Evolutionary conservation across 202 grass and related monocot species (phyloP), one percentile per base, ranked within the genome.

Genomic region (Cymbopogon flexuosus): DNA sequence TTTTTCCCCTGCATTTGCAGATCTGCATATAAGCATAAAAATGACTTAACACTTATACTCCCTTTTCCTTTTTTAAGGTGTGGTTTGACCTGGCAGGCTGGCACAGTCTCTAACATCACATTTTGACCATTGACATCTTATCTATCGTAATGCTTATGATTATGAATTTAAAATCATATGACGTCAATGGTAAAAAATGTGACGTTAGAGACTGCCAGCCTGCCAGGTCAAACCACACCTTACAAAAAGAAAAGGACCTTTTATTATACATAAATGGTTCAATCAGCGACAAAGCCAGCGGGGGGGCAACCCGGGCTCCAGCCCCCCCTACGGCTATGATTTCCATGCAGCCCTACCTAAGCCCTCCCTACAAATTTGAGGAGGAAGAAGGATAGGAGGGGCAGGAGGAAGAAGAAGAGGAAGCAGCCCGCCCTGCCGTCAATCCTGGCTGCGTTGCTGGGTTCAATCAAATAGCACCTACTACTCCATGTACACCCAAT

Each of bases 241-340:
- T 19, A 19, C 51, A 56, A 56, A 56, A 21, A 57, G 52, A 22
- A 57, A 57, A 22, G n/a, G 13, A 23, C 14, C 0, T 8, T 57
- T 18, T 76, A 45, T 18, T 76, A 46, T 33, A 47, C n/a, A 82
- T 70, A 64, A 65, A 39, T 77, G 13, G 31, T 73, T 42, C 49
- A 41, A 56, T 47, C 40, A 63, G n/a, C n/a, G n/a, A n/a, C n/a
- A n/a, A n/a, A n/a, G n/a, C n/a, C n/a, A n/a, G n/a, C n/a, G n/a
- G n/a, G n/a, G n/a, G n/a, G n/a, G n/a, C n/a, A n/a, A n/a, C n/a
- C n/a, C n/a, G n/a, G n/a, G n/a, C n/a, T n/a, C n/a, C n/a, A n/a
- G n/a, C n/a, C n/a, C n/a, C n/a, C n/a, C n/a, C n/a, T n/a, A n/a
- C n/a, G n/a, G n/a, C n/a, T n/a, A n/a, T n/a, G n/a, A n/a, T n/a